Percentiles rank a stretch among this genome's conserved stretches.
phyloP scores from a whole-genome alignment of 225 moss, liverwort and hornwort species.

The Takakia lepidozioides region DNA sequence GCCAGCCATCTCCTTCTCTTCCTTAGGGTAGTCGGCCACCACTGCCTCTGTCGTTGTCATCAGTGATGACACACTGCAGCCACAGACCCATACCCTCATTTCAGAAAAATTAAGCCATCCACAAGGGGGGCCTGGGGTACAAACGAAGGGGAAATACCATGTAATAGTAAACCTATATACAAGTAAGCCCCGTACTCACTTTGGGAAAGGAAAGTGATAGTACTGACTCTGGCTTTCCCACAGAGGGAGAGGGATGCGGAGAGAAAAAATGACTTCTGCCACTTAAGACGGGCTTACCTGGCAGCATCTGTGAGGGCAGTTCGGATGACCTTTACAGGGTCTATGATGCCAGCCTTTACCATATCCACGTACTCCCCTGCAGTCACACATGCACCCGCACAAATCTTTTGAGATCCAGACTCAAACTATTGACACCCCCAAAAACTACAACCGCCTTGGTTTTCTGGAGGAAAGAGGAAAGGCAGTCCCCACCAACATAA shows the following conservation, averaged over 20 bases:
- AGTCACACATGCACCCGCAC: not conserved
- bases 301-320: conserved; percentile 44
- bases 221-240: no score
- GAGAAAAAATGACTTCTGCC: not conserved
- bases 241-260: not conserved
- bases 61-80: conserved; percentile 29
- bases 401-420: not conserved
- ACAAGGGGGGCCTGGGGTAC: not conserved
- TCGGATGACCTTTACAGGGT: conserved; percentile 49
- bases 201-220: not conserved
- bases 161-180: not conserved
- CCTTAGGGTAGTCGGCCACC: conserved; percentile 23
- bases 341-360: conserved; percentile 48
- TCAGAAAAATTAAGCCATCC: not conserved
- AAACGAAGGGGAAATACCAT: not conserved
- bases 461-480: no score
- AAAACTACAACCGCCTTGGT: no score
- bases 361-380: conserved; percentile 50
- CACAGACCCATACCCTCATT: not conserved
- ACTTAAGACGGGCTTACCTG: conserved; percentile 23
- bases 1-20: conserved; percentile 28
- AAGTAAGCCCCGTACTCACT: not conserved
- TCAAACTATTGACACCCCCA: no score
- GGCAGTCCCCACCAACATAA: no score
- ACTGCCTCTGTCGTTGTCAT: conserved; percentile 41